Conservation (phyloP, 176 grass and related monocot genomes). For the Dendrocalamus sinicus region DNA sequence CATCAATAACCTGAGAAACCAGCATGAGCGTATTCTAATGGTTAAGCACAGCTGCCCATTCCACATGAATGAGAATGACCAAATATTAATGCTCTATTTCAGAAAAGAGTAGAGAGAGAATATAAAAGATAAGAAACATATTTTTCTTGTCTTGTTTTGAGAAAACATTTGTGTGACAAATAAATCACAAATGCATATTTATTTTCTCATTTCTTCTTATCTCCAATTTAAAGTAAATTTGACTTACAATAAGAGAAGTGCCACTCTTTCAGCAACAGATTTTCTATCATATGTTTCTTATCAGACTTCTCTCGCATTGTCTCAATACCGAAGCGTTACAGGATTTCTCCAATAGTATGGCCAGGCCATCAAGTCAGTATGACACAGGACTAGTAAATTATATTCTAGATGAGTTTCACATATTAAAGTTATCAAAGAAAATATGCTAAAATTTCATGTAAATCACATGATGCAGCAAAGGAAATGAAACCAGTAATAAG, state of each 20-base stretch:
- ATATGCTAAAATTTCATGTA: slow-evolving; percentile 21
- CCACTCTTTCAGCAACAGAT: background rate
- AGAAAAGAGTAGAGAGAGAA: background rate
- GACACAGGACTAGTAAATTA: background rate
- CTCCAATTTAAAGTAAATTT: background rate
- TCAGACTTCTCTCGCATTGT: background rate
- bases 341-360: slow-evolving; percentile 20
- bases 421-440: slow-evolving; percentile 25
- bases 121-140: background rate
- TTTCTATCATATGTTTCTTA: background rate
- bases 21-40: background rate
- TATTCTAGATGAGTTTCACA: slow-evolving; percentile 13
- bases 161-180: background rate
- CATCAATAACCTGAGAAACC: background rate
- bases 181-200: background rate
- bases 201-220: background rate
- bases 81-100: background rate
- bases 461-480: slow-evolving; percentile 28
- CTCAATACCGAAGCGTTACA: slow-evolving; percentile 9
- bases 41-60: background rate
- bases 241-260: too few relatives aligned
- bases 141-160: background rate
- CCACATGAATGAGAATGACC: background rate
- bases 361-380: slow-evolving; percentile 25
- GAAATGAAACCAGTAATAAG: slow-evolving; percentile 39